These are phyloP conservation scores for Lichina pygmaea DNA, from an alignment of 495 filamentous ascomycete species.

Conservation along the genomic window DNA sequence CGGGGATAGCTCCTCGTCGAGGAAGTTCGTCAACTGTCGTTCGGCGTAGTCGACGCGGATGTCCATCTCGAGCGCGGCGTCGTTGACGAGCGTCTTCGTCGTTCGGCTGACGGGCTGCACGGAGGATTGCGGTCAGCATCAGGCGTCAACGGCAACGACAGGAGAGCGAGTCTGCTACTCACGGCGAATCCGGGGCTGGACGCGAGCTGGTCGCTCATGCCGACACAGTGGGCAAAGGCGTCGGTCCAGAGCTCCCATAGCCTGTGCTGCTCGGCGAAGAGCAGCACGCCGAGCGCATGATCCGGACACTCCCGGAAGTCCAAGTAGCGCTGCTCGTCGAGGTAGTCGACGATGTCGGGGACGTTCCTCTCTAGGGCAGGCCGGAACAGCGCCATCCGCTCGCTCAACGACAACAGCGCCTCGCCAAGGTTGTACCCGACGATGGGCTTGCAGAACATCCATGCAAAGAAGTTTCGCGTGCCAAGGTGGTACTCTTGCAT, in stretches of 20 bases:
- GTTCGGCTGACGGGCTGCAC: slow-evolving; percentile 22
- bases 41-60: slow-evolving; percentile 21
- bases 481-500: slow-evolving; percentile 29
- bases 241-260: slow-evolving; percentile 29
- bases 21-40: slow-evolving; percentile 23
- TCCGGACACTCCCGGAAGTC: slow-evolving; percentile 29
- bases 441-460: slow-evolving; percentile 27
- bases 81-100: slow-evolving; percentile 29
- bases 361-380: slow-evolving; percentile 18
- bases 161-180: slow-evolving; percentile 4
- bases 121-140: not conserved
- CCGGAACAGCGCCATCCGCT: slow-evolving; percentile 28
- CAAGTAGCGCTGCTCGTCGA: slow-evolving; percentile 31
- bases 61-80: slow-evolving; percentile 34
- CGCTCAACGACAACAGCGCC: slow-evolving; percentile 26
- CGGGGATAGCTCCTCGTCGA: slow-evolving; percentile 30
- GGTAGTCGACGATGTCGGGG: slow-evolving; percentile 24
- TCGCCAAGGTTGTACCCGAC: slow-evolving; percentile 30
- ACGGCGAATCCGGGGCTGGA: slow-evolving; percentile 27
- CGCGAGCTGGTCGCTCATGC: slow-evolving; percentile 30
- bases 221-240: slow-evolving; percentile 38
- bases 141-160: not conserved
- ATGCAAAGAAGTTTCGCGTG: slow-evolving; percentile 44
- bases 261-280: slow-evolving; percentile 30
- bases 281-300: slow-evolving; percentile 30